Conservation (phyloP, 192 early-diverging fungal species). For the Cetraspora pellucida region DNA sequence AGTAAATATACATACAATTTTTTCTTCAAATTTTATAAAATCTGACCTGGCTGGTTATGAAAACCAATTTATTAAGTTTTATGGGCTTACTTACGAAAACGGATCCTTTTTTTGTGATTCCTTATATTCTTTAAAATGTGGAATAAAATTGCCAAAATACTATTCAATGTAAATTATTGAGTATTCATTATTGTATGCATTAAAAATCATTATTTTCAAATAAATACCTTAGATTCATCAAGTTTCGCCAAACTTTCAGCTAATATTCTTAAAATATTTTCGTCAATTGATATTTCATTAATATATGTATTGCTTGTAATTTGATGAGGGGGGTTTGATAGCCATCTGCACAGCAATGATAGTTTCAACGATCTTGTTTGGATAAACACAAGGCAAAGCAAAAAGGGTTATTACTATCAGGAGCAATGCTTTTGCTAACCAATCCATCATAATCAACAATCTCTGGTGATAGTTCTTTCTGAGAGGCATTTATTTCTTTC, state of each 20-base stretch:
- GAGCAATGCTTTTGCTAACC: neutral
- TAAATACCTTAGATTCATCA: constrained; percentile 23
- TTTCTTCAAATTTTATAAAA: too few relatives aligned
- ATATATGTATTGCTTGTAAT: constrained; percentile 10
- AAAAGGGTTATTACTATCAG: constrained; percentile 5
- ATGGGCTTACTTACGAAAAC: constrained; percentile 29
- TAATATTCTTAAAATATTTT: constrained; percentile 16
- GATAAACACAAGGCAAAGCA: neutral
- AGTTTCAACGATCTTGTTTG: constrained; percentile 11
- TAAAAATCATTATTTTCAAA: constrained; percentile 7
- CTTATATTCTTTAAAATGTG: constrained; percentile 26
- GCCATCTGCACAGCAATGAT: constrained; percentile 11
- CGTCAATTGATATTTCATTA: constrained; percentile 1
- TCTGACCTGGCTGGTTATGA: too few relatives aligned
- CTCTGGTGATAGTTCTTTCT: neutral
- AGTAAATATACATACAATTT: too few relatives aligned
- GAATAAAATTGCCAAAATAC: constrained; percentile 26
- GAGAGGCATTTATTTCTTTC: neutral
- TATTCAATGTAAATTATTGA: constrained; percentile 25
- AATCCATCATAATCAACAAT: neutral
- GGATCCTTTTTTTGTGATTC: constrained; percentile 6
- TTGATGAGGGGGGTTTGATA: constrained; percentile 16
- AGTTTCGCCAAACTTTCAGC: neutral
- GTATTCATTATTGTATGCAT: constrained; percentile 15
- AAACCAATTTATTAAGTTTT: too few relatives aligned